These are phyloP conservation scores for Stropharia rugosoannulata DNA, from an alignment of 768 basidiomycete species.

Conservation along the genomic window DNA sequence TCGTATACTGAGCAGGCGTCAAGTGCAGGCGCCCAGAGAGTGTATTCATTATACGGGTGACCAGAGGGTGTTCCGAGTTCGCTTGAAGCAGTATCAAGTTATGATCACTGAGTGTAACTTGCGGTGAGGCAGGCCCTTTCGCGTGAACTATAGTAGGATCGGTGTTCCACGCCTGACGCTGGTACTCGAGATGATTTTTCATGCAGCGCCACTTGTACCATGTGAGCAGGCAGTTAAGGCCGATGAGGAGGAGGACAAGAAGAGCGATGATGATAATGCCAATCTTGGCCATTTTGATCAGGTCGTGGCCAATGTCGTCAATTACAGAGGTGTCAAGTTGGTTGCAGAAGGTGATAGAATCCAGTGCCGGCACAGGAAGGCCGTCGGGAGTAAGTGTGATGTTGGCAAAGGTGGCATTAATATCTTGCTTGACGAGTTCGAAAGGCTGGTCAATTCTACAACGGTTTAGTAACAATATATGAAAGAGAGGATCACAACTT, in stretches of 20 bases:
- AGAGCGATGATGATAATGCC: constrained; percentile 73
- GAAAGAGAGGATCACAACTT: constrained; percentile 26
- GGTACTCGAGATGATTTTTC: constrained; percentile 61
- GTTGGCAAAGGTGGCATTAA: constrained; percentile 82
- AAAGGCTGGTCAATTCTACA: constrained; percentile 82
- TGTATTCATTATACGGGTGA: constrained; percentile 61
- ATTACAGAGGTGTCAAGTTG: constrained; percentile 81
- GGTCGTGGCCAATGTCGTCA: constrained; percentile 78
- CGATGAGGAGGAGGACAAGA: constrained; percentile 71
- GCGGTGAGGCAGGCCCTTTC: constrained; percentile 39
- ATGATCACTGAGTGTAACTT: constrained; percentile 65
- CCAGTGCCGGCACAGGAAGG: constrained; percentile 75
- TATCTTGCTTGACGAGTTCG: constrained; percentile 82
- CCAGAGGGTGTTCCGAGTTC: constrained; percentile 68
- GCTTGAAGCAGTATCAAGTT: constrained; percentile 77
- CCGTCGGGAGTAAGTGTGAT: constrained; percentile 69
- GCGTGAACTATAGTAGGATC: constrained; percentile 63
- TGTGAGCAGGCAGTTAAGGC: constrained; percentile 72
- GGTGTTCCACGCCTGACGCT: constrained; percentile 73
- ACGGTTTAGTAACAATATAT: constrained; percentile 3
- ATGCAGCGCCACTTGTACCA: constrained; percentile 88
- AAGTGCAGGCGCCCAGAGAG: constrained; percentile 53
- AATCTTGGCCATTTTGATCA: constrained; percentile 80
- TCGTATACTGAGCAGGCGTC: constrained; percentile 59
- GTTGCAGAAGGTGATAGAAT: constrained; percentile 71